Percentiles rank a stretch among this genome's conserved stretches.
Conservation (phyloP, 2,329 filamentous ascomycete genomes). For the Talaromyces marneffei region DNA sequence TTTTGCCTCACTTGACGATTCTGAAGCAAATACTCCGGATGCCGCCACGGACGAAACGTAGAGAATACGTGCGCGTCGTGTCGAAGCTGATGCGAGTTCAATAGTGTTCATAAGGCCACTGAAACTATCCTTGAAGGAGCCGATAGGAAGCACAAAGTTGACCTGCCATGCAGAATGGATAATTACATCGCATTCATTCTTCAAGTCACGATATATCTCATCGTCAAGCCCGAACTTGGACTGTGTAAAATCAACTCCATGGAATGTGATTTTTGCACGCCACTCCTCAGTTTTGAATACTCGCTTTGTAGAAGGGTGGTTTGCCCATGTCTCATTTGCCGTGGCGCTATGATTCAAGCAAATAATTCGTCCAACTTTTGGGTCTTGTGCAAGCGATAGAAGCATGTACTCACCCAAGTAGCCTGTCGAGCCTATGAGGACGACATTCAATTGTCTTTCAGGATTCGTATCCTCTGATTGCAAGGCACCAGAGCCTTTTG, state of each 20-base stretch:
- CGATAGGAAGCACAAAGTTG: background rate
- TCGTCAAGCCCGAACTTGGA: background rate
- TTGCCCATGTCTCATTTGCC: background rate
- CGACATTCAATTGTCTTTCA: background rate
- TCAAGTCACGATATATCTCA: background rate
- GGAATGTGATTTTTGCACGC: background rate
- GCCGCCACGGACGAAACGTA: conserved; percentile 5
- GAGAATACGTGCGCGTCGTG: background rate
- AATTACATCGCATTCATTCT: background rate
- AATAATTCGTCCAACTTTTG: background rate
- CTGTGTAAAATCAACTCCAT: background rate
- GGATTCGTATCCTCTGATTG: background rate
- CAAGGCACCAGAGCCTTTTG: background rate
- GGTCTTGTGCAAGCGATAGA: background rate
- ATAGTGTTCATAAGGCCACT: conserved; percentile 5
- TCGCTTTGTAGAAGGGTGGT: background rate
- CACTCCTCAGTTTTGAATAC: background rate
- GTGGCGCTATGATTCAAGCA: background rate
- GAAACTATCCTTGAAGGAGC: conserved; percentile 4
- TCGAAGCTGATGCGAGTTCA: background rate
- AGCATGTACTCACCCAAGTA: conserved; percentile 7
- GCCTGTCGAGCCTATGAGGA: conserved; percentile 4
- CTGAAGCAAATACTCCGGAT: background rate
- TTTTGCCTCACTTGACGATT: background rate
- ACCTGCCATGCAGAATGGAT: conserved; percentile 11